These are phyloP conservation scores for Fusarium nisikadoi DNA, from an alignment of 2,329 filamentous ascomycete genomes.

Conservation along the genomic window DNA sequence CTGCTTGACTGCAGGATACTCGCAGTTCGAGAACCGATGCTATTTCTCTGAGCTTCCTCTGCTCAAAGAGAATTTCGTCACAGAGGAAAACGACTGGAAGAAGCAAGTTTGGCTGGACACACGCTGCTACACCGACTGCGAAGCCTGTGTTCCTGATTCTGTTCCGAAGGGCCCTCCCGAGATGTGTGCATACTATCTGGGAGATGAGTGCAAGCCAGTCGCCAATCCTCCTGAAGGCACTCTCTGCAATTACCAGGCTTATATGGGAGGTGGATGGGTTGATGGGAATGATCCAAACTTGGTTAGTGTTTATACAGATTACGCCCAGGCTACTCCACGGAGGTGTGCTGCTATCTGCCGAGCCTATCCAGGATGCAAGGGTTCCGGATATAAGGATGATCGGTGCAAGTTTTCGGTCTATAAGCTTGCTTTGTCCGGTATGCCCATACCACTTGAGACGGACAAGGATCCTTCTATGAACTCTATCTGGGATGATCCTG, in stretches of 20 bases:
- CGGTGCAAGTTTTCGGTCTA: background rate
- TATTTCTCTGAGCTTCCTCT: background rate
- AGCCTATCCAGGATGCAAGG: background rate
- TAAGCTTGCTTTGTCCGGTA: background rate
- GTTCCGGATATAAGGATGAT: constrained; percentile 9
- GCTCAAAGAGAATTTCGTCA: background rate
- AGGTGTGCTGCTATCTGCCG: constrained; percentile 14
- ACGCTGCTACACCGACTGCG: background rate
- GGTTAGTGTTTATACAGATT: background rate
- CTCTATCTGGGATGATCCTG: constrained; percentile 9
- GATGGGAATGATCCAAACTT: background rate
- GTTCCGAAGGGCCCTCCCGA: background rate
- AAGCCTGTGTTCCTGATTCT: background rate
- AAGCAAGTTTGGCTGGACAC: background rate
- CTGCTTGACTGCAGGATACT: background rate
- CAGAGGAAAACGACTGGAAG: background rate
- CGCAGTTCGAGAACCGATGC: background rate
- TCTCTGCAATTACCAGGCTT: background rate
- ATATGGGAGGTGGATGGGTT: background rate
- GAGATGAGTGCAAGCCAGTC: background rate
- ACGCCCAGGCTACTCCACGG: background rate
- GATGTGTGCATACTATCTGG: background rate
- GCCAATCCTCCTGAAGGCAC: background rate
- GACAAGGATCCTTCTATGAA: background rate
- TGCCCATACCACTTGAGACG: background rate